Conservation (phyloP, 192 early-diverging fungal genomes). For the Coemansia sp. region DNA sequence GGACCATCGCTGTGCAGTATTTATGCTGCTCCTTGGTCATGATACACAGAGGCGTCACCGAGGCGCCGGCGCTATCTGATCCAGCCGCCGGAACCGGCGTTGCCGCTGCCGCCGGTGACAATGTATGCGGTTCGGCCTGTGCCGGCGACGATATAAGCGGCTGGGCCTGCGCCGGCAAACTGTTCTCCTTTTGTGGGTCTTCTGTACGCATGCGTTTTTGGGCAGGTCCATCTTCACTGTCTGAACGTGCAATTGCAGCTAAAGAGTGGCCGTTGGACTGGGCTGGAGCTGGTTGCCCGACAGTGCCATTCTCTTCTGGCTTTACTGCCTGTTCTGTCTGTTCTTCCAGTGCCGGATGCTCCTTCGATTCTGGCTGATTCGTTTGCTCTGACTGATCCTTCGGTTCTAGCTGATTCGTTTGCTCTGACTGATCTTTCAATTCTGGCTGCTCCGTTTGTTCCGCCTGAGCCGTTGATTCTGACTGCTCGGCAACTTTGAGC, state of each 20-base stretch:
- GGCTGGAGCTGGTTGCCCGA: not conserved
- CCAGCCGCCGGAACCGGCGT: no score
- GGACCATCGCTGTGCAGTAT: constrained; percentile 73
- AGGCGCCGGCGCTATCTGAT: no score
- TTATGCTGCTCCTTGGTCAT: constrained; percentile 84
- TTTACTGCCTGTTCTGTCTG: not conserved
- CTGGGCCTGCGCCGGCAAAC: not conserved
- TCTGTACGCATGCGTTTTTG: constrained; percentile 38
- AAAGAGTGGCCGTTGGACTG: constrained; percentile 11
- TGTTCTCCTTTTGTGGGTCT: not conserved
- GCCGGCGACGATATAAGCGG: not conserved
- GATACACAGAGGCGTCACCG: constrained; percentile 2
- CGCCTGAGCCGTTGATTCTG: no score
- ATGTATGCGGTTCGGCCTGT: not conserved
- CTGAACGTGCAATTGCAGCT: not conserved
- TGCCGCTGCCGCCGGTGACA: not conserved
- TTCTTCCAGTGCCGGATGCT: no score
- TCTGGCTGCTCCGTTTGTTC: not conserved
- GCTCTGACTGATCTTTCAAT: no score
- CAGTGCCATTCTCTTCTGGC: not conserved
- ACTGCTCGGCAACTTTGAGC: no score
- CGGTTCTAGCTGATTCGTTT: not conserved
- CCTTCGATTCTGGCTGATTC: not conserved
- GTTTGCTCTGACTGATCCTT: no score
- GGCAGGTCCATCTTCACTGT: constrained; percentile 12